Evolutionary conservation across 345 rosid species (phyloP).

Genomic region (Pistacia atlantica): DNA sequence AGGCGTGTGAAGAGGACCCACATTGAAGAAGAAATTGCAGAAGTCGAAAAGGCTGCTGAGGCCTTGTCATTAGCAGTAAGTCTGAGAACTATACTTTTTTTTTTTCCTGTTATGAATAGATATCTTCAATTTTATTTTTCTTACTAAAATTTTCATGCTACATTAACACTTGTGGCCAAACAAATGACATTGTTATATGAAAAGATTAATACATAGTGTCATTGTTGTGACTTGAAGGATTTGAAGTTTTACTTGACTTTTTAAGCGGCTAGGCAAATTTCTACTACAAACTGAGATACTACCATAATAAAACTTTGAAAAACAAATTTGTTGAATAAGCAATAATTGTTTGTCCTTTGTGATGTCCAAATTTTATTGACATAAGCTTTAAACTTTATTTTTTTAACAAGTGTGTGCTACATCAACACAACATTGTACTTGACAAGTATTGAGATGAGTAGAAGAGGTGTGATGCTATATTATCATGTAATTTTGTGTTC

Average conservation of each 20-base stretch:
- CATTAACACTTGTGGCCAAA: not conserved
- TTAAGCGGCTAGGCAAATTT: not conserved
- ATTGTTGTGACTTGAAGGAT: not conserved
- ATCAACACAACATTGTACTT: too few relatives aligned
- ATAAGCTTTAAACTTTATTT: too few relatives aligned
- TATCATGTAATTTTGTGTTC: not conserved
- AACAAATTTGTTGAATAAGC: not conserved
- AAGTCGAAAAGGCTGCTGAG: conserved; percentile 66
- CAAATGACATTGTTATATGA: not conserved
- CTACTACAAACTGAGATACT: not conserved
- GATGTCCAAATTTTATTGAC: not conserved
- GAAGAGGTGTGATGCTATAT: not conserved
- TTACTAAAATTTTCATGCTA: not conserved
- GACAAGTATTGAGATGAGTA: too few relatives aligned
- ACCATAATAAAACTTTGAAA: not conserved
- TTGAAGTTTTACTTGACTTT: not conserved
- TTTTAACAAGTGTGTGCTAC: too few relatives aligned
- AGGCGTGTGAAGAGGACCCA: conserved; percentile 83
- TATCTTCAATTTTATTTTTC: not conserved
- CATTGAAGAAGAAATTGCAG: conserved; percentile 62
- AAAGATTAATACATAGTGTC: not conserved
- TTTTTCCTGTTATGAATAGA: conserved; percentile 9
- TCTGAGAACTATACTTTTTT: not conserved
- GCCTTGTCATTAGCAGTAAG: conserved; percentile 77
- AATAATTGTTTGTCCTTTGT: not conserved